Evolutionary conservation across 169 alveolate species (phyloP).

Genomic region (Amoebophrya sp.): DNA sequence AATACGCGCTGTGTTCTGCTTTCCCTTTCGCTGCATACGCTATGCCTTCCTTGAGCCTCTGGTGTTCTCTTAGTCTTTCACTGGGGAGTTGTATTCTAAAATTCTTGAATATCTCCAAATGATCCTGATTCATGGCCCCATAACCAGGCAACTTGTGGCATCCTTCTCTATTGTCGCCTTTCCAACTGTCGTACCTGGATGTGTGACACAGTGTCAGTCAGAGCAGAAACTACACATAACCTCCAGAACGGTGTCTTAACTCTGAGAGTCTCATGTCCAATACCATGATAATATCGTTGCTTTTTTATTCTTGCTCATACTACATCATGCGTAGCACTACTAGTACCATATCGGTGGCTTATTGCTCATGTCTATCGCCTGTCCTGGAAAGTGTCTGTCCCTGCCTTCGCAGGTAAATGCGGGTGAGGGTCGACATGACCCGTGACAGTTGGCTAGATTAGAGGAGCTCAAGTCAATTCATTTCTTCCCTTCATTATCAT

Average conservation of each 20-base stretch:
- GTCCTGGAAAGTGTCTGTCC: background rate
- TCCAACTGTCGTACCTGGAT: background rate
- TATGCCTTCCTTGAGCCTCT: slow-evolving; percentile 4
- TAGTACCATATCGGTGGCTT: background rate
- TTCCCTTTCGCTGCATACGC: background rate
- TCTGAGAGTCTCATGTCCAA: too few species aligned
- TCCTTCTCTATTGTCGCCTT: background rate
- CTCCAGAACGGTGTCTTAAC: too few species aligned
- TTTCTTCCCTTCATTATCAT: too few species aligned
- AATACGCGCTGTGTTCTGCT: background rate
- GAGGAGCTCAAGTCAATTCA: too few species aligned
- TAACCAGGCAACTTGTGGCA: background rate
- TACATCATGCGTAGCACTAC: background rate
- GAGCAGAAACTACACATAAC: too few species aligned
- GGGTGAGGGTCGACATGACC: background rate
- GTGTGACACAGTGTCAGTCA: too few species aligned
- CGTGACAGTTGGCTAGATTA: slow-evolving; percentile 14
- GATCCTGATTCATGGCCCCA: background rate
- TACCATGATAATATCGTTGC: too few species aligned
- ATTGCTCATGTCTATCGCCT: background rate
- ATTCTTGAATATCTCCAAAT: background rate
- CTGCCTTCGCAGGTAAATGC: background rate
- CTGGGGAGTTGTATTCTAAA: background rate
- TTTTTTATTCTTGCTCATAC: too few species aligned
- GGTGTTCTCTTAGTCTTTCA: background rate